Conservation (phyloP, 140 eudicot species). For the Cichorium intybus region DNA sequence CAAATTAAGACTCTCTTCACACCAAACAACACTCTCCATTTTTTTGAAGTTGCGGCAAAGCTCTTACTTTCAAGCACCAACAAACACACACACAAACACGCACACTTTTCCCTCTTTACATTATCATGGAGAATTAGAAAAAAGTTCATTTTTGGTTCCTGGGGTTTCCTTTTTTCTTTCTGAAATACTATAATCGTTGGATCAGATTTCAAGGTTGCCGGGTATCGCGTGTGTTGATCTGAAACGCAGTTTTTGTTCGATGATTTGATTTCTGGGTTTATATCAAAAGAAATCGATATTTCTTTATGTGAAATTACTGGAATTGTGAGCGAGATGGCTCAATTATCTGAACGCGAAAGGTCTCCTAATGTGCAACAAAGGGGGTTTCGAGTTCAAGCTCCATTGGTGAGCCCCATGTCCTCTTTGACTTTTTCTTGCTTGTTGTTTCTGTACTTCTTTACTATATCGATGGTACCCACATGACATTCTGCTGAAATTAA, state of each 20-base stretch:
- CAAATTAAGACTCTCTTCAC: neutral
- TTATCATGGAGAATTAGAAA: constrained; percentile 18
- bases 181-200: constrained; percentile 9
- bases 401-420: constrained; percentile 59
- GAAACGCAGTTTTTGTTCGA: neutral
- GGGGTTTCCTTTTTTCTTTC: neutral
- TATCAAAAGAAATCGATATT: constrained; percentile 3
- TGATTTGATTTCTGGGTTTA: constrained; percentile 15
- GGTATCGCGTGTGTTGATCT: constrained; percentile 33
- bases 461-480: constrained; percentile 29
- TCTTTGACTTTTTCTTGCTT: constrained; percentile 24
- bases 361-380: constrained; percentile 70
- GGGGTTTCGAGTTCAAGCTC: constrained; percentile 83
- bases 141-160: constrained; percentile 17
- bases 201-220: constrained; percentile 28
- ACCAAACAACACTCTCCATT: constrained; percentile 28
- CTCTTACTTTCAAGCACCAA: constrained; percentile 37
- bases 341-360: constrained; percentile 50
- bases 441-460: constrained; percentile 5
- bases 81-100: constrained; percentile 5
- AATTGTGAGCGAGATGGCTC: constrained; percentile 54
- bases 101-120: constrained; percentile 17
- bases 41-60: constrained; percentile 41
- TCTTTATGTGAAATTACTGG: constrained; percentile 28
- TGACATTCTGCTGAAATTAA: constrained; percentile 27